These are phyloP conservation scores for Rhododendron ferrugineum DNA, from an alignment of 148 eudicot species.

Conservation along the genomic window DNA sequence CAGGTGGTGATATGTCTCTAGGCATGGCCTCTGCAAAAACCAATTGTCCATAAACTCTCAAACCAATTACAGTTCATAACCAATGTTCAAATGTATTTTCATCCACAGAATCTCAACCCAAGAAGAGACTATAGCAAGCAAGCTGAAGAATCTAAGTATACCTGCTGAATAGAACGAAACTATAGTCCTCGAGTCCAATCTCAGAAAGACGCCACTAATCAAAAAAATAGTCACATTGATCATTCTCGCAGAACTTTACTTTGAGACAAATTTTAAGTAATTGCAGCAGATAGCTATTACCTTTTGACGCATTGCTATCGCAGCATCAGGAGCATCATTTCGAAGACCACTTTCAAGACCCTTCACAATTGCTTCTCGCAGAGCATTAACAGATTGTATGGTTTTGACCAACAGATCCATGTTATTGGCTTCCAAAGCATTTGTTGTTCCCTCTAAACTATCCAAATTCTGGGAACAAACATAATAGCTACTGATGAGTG, in stretches of 20 bases:
- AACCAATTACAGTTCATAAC: not conserved
- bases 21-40: not conserved
- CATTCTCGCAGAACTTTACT: not conserved
- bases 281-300: constrained; percentile 21
- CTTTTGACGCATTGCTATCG: constrained; percentile 99
- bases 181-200: constrained; percentile 94
- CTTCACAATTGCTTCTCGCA: constrained; percentile 60
- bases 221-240: not conserved
- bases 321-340: constrained; percentile 88
- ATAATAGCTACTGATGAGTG: not conserved
- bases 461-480: constrained; percentile 44
- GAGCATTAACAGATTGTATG: constrained; percentile 49
- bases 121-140: not conserved
- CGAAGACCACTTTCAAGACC: constrained; percentile 95
- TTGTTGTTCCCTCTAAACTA: constrained; percentile 34
- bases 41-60: not conserved
- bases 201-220: constrained; percentile 97
- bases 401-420: constrained; percentile 46
- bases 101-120: not conserved
- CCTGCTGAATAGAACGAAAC: constrained; percentile 95
- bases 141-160: constrained; percentile 17
- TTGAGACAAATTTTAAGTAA: not conserved
- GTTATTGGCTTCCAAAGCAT: constrained; percentile 25
- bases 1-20: not conserved
- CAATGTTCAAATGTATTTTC: not conserved